These are phyloP conservation scores for Dictyostelium citrinum DNA, from an alignment of 78 protist genomes.

Conservation along the genomic window DNA sequence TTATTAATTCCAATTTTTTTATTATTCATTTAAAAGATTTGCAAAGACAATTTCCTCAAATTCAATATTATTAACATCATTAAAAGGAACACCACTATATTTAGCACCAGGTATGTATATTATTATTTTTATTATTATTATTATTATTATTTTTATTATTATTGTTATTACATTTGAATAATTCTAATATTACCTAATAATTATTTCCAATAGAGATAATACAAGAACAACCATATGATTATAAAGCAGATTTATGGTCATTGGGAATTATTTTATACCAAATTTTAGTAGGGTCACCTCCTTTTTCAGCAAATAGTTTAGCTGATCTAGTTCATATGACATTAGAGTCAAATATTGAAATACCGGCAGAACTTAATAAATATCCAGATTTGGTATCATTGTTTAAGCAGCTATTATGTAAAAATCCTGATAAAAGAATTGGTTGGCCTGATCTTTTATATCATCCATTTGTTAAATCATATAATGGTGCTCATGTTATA, in stretches of 20 bases:
- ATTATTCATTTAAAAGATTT: neutral
- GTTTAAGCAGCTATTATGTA: constrained; percentile 77
- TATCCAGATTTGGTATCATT: constrained; percentile 4
- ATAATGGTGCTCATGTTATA: neutral
- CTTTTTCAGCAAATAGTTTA: constrained; percentile 87
- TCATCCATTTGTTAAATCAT: constrained; percentile 86
- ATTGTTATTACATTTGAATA: too few species aligned
- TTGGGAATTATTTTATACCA: constrained; percentile 91
- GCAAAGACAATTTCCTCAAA: constrained; percentile 83
- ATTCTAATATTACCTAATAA: neutral
- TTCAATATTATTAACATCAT: constrained; percentile 86
- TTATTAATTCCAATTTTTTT: neutral
- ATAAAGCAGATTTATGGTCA: constrained; percentile 96
- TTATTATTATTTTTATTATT: neutral
- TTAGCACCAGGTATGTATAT: constrained; percentile 88
- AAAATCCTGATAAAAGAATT: constrained; percentile 84
- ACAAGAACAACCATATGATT: constrained; percentile 93
- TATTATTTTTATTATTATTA: neutral
- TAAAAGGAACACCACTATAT: constrained; percentile 96
- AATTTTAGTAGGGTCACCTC: constrained; percentile 91
- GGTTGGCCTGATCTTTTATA: constrained; percentile 87
- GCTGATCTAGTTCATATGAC: constrained; percentile 7
- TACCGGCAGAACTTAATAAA: neutral
- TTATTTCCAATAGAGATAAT: constrained; percentile 83
- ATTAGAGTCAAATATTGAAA: neutral